Conservation (phyloP, 2,329 filamentous ascomycete species). For the Fusarium sp. region DNA sequence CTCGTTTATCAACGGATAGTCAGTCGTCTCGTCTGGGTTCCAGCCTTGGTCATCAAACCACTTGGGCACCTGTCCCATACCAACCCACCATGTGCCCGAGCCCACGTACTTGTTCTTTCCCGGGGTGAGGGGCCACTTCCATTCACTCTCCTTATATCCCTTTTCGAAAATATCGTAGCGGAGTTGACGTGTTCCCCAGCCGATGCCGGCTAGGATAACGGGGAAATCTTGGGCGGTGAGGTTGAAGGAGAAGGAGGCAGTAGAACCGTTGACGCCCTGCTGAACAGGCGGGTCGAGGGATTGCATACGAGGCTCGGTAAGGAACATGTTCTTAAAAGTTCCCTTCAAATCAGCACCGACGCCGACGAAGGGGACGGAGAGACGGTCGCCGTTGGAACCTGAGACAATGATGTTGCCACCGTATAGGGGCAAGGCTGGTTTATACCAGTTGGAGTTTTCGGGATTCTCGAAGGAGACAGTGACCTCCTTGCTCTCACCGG, state of each 20-base stretch:
- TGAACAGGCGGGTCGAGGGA: background rate
- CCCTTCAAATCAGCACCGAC: constrained; percentile 12
- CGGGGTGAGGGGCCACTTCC: constrained; percentile 13
- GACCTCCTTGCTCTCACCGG: constrained; percentile 2
- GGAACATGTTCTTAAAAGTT: background rate
- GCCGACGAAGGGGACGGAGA: constrained; percentile 43
- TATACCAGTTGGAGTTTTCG: background rate
- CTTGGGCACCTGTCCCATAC: background rate
- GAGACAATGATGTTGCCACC: constrained; percentile 17
- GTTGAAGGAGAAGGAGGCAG: constrained; percentile 61
- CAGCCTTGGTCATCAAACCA: background rate
- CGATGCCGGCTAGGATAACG: constrained; percentile 22
- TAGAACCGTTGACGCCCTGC: background rate
- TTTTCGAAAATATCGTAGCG: constrained; percentile 32
- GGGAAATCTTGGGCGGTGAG: constrained; percentile 32
- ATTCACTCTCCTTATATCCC: constrained; percentile 6
- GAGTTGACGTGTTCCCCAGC: constrained; percentile 38
- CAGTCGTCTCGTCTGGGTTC: background rate
- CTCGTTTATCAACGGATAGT: background rate
- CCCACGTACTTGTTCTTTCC: constrained; percentile 17
- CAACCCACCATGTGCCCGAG: constrained; percentile 7
- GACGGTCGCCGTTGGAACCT: constrained; percentile 44
- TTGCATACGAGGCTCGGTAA: background rate
- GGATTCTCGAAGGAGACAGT: constrained; percentile 12
- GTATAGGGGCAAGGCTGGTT: constrained; percentile 13